Evolutionary conservation across 129 eudicot species (phyloP), one percentile per base, ranked within the genome.

Genomic region (Chrysanthemum seticuspe): DNA sequence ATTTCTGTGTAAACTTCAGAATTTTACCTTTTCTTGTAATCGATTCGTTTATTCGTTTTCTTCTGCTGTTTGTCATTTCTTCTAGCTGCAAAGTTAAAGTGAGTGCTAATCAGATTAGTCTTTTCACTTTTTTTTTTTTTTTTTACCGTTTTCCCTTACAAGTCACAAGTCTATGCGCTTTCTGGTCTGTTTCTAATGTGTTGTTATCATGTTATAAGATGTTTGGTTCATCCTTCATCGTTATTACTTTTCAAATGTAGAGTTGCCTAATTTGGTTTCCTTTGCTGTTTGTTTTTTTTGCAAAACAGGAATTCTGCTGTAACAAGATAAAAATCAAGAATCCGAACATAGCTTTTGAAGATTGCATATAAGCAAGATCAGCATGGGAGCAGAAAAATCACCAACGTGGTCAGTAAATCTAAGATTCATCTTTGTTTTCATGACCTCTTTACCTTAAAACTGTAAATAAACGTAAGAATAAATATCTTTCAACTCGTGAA

Each of bases 361-460:
- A 76, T 68, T 48, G 58, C 27, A 29, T 31, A 45, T 29, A 19
- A 64, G 40, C 72, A 40, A 65, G 34, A 64, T 70, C 70, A 55
- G 9, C 54, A 78, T 78, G 82, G 78, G 49, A 72, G 78, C 82
- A 25, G 82, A 78, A 47, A 72, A 68, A 57, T 72, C 82, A 14
- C 78, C 68, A 12, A 78, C 78, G 0, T 71, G 82, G 82, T 78
- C 44, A 48, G 77, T 78, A 52, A 47, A 44, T 31, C 31, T 23
- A 55, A 27, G 51, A 55, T 71, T 65, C 54, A 72, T 52, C 45
- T 71, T 16, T 45, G 25, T 27, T 72, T 71, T 63, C 47, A 13
- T 71, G 29, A 70, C 27, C 12, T 61, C 44, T 14, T 57, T 57
- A 58, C 68, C 55, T 65, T 10, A 18, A 29, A 36, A 9, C 31